Evolutionary conservation across 805 yeast genomes (phyloP), one percentile per base, ranked within the genome.

Genomic region (Yarrowia sp.): DNA sequence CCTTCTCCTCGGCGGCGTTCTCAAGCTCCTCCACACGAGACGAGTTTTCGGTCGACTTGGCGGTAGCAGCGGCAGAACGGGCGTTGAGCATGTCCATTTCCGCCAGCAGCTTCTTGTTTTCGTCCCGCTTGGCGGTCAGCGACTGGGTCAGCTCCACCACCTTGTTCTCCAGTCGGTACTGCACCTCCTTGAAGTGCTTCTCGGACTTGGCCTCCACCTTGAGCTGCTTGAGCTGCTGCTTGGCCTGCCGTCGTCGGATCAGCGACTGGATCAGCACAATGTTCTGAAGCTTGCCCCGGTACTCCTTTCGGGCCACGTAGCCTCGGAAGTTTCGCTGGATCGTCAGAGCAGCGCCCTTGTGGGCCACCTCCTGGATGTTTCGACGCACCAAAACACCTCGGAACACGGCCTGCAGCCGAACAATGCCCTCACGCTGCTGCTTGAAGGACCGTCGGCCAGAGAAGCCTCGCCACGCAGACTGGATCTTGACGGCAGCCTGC

Each of bases 91-190:
- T 69, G 30, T 84, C 83, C 61, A 93, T 85, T 73, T 90, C 89
- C 15, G 79, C 78, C 69, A 85, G 82, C 74, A 94, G 82, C 70
- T 83, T 84, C 80, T 88, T 89, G 78, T 93, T 93, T 72, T 92
- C 97, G 71, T 86, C 90, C 33, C 90, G 88, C 76, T 91, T 90
- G 43, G 87, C 79, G 0, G 97, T 86, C 70, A 94, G 82, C 13
- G 89, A 85, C 75, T 94, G 96, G 3, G 98, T 94, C 72, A 95
- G 85, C 78, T 93, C 96, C 71, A 95, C 92, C n/a, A 96, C 98
- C 82, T 96, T 95, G 79, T 95, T 95, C 78, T 95, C 99, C 74
- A 96, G 84, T 76, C 90, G 87, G 79, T 92, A 95, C 74, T 96
- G 92, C 46, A 91, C 96, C 77, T 94, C 97, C 78, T 91, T 87